Percentiles rank a stretch among this genome's conserved stretches.
Evolutionary conservation across 177 flowering plant species (phyloP).

Genomic region (Vitis hybrid): DNA sequence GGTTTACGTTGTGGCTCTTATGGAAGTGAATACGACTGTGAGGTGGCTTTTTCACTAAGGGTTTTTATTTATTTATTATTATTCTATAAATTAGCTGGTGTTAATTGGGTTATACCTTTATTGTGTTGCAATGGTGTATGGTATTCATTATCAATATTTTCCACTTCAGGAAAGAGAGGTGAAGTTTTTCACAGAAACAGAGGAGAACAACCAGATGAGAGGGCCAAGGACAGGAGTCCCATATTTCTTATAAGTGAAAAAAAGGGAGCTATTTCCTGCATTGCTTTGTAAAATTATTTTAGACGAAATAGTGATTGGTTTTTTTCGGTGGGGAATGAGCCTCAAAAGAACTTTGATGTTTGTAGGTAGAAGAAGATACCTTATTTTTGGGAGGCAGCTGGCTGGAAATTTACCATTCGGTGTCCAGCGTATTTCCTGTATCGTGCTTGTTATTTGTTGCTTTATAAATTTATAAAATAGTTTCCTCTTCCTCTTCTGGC

Average conservation of each 20-base stretch:
- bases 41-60: too few relatives aligned
- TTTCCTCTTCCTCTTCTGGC: background rate
- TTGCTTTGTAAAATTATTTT: slow-evolving; percentile 29
- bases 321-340: background rate
- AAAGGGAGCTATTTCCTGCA: slow-evolving; percentile 3
- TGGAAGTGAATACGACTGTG: too few relatives aligned
- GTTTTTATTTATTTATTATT: too few relatives aligned
- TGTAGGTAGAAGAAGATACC: slow-evolving; percentile 5
- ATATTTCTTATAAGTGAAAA: slow-evolving; percentile 68
- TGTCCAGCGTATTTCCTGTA: slow-evolving; percentile 9
- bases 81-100: background rate
- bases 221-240: slow-evolving; percentile 98
- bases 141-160: slow-evolving; percentile 2
- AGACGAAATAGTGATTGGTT: slow-evolving; percentile 1
- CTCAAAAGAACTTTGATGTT: slow-evolving; percentile 3
- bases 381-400: background rate
- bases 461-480: background rate
- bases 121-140: background rate
- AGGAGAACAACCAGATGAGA: slow-evolving; percentile 99
- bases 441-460: background rate
- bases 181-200: slow-evolving; percentile 97
- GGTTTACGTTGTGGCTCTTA: too few relatives aligned
- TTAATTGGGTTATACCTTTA: background rate
- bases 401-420: slow-evolving; percentile 1
- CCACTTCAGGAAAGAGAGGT: slow-evolving; percentile 89